Base-by-base conservation (phyloP, 2,329 filamentous ascomycete species). In the Emmonsiellopsis sp. region DNA sequence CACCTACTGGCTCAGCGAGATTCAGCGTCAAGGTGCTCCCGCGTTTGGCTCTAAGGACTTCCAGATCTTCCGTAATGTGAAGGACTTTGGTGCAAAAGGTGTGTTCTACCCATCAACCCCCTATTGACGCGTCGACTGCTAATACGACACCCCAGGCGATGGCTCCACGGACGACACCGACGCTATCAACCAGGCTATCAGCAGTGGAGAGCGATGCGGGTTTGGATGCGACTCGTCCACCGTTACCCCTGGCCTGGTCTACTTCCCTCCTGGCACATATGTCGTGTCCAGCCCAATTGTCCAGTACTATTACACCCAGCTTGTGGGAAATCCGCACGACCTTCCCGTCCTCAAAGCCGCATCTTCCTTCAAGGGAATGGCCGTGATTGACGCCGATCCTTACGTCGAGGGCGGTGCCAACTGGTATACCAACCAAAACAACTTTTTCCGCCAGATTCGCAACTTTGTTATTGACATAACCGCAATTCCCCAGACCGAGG, bases 231-330 rank as follows among this genome's bases (percentile, higher is more conserved):
- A 93, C 66, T 95, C 89, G 1, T 82, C 81, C 34, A 97, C 92
- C 2, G 80, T 81, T n/a, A 82, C 83, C 1, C 92, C 92, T 0
- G 92, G 88, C 31, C 74, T 97, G 11, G 83, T 97, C 51, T 97
- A 95, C 76, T 95, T 97, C 75, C 91, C 90, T 40, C 77, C 88
- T 9, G 91, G 92, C 59, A 94, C 84, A 53, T 97, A 96, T 65
- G 65, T 87, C 14, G 84, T 97, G 61, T 88, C 83, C 66, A 79
- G 77, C 63, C 88, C 92, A 21, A 82, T 97, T 60, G 72, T 90
- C 50, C 86, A 90, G 68, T 60, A 85, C 70, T 97, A 97, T 77
- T 95, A 95, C 75, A 95, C 91, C 8, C 90, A 96, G 68, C 82
- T 97, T 57, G 77, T 96, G 37, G 92, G 92, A 54, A 90, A 97